These are phyloP conservation scores for Chaetoceros muelleri DNA, from an alignment of 108 stramenopile genomes.

Conservation along the genomic window DNA sequence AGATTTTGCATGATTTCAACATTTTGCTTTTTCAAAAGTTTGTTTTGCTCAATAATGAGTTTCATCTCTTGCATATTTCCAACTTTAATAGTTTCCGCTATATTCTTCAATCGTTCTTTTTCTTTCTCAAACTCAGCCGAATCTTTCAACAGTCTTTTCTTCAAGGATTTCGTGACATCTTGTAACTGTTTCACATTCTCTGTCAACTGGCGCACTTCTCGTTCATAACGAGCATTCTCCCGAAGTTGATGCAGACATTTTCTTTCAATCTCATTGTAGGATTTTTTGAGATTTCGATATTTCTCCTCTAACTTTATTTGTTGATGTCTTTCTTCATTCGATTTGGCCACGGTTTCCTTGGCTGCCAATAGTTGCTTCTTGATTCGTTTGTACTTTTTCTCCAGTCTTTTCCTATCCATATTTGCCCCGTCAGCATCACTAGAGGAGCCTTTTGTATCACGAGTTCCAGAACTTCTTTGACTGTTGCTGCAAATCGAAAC, in stretches of 20 bases:
- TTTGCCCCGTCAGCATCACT: no score
- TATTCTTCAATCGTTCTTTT: not conserved
- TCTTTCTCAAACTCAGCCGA: not conserved
- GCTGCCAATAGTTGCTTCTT: no score
- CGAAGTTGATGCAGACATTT: not conserved
- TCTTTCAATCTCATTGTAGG: no score
- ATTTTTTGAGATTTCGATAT: no score
- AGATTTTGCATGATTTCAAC: not conserved
- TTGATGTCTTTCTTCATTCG: no score
- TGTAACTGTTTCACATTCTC: not conserved
- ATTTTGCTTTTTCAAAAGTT: not conserved
- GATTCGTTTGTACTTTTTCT: no score
- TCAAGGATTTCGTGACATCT: not conserved
- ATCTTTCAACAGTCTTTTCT: not conserved
- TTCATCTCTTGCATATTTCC: not conserved
- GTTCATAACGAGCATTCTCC: not conserved
- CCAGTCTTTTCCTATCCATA: no score
- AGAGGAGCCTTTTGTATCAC: no score
- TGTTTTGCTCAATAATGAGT: not conserved
- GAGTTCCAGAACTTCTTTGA: no score
- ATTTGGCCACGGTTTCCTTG: no score
- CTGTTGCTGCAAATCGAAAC: no score
- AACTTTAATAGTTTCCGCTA: not conserved
- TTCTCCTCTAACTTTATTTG: no score
- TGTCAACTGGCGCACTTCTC: not conserved